Base-by-base conservation (phyloP, 371 early-diverging fungal species). In the Actinomortierella ambigua region DNA sequence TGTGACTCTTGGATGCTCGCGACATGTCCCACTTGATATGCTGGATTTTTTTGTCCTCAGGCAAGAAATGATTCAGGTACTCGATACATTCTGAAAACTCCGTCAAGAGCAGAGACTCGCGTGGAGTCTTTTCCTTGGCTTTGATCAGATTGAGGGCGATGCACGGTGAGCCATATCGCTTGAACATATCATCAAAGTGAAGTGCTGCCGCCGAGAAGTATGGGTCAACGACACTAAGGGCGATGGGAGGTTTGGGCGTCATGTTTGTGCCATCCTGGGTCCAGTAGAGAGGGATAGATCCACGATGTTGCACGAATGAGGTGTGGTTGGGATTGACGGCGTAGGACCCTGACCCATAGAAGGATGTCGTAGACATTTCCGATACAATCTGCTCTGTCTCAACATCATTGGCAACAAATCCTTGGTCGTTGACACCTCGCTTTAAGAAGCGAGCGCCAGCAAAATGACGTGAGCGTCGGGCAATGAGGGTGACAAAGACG, bases 11-110 rank as follows among this genome's bases (percentile, higher is more conserved):
- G 8, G 93, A 91, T 13, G 98, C 97, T 40, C 95, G 77, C 8
- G 97, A 95, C 99, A 98, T 98, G 79, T 98, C 99, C 95, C 96
- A 97, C 1, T 94, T 92, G 60, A 95, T 87, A 69, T 98, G 97
- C 59, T 87, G 81, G 42, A 95, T 92, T 65, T 88, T 84, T 29
- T 90, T 85, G n/a, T 89, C 92, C 0, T 84, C 76, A 0, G 93
- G 92, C 46, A 98, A 68, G 50, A 93, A 93, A 64, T 95, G 93
- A 65, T 95, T 97, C 51, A 98, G 78, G 63, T 97, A 97, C 3
- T 76, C 70, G 27, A 97, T 84, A 8, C 91, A 84, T 44, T 90
- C 88, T 0, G 86, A 78, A 69, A 94, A 97, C 61, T 96, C 96
- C 54, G 91, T 88, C 47, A 94, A 84, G 14, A 98, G 76, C 18